These are phyloP conservation scores for Hemisphaericaspora xylofermentans DNA, from an alignment of 1,139 yeast genomes.

Conservation along the genomic window DNA sequence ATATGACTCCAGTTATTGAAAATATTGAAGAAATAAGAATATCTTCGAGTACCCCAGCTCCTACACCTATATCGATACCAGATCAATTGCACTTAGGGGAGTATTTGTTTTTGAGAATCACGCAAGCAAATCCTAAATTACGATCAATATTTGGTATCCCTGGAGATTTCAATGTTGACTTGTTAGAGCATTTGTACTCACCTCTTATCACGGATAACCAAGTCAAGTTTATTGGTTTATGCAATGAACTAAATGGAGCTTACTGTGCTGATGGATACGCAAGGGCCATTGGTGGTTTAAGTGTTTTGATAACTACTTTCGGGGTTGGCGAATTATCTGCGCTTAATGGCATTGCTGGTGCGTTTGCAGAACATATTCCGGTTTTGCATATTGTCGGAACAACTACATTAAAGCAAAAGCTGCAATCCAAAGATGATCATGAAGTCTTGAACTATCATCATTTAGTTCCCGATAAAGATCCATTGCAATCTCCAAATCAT, in stretches of 20 bases:
- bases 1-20: constrained; percentile 11
- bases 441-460: constrained; percentile 56
- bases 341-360: constrained; percentile 79
- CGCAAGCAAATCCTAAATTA: constrained; percentile 37
- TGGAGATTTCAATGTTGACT: constrained; percentile 41
- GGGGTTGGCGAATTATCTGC: constrained; percentile 92
- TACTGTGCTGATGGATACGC: constrained; percentile 83
- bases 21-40: neutral
- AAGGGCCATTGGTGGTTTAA: constrained; percentile 45
- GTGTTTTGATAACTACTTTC: constrained; percentile 59
- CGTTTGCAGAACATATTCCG: constrained; percentile 78
- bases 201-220: constrained; percentile 23
- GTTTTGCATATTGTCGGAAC: constrained; percentile 83
- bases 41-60: constrained; percentile 1
- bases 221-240: constrained; percentile 29
- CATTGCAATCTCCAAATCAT: constrained; percentile 55
- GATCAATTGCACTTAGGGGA: constrained; percentile 36
- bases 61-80: constrained; percentile 7
- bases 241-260: constrained; percentile 48
- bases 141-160: constrained; percentile 41
- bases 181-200: constrained; percentile 36
- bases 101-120: constrained; percentile 35
- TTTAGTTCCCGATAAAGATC: constrained; percentile 55
- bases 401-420: constrained; percentile 32
- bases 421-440: constrained; percentile 25